Evolutionary conservation across 1,284 basidiomycete species (phyloP), one percentile per base, ranked within the genome.

Genomic region (Ustilago sp.): DNA sequence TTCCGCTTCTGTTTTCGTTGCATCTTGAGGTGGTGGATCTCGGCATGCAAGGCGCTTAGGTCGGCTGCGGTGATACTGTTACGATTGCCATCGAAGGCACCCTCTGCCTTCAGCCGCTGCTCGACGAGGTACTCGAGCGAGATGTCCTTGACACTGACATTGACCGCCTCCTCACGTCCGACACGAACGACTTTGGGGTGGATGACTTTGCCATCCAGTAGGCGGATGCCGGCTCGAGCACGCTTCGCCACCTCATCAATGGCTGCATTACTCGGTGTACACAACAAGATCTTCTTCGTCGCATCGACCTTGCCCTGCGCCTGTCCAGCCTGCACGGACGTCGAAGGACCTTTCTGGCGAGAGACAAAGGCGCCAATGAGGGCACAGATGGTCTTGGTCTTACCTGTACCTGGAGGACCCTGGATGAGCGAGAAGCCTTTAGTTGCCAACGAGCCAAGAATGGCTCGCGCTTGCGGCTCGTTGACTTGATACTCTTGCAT

Each of bases 341-440:
- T 72, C 8, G 71, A 59, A 13, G 80, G 71, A 0, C 68, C 68
- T 47, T 77, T 75, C 39, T 81, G 79, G n/a, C 59, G 77, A 43
- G 91, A 90, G 43, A 96, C 86, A 83, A 93, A 95, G 8, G 92
- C 90, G 47, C 94, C 92, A 2, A 98, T 92, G n/a, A 99, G 89
- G 19, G 94, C 94, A 80, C 94, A 94, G 76, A 99, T 99, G 0
- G 97, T 99, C 56, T 94, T 98, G 11, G 97, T 99, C 88, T 99
- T 99, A 47, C 97, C 97, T 0, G 97, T 99, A 76, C 97, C 97
- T 1, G 97, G 97, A 34, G 97, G 97, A 55, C 96, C 97, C 89
- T 99, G 97, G 65, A 99, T 96, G 39, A 99, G 88, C 0, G 91
- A 90, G 83, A 99, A 98, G 1, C 95, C 97, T 28, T 91, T 87